Conservation (phyloP, 148 eudicot species). For the Mesembryanthemum crystallinum region DNA sequence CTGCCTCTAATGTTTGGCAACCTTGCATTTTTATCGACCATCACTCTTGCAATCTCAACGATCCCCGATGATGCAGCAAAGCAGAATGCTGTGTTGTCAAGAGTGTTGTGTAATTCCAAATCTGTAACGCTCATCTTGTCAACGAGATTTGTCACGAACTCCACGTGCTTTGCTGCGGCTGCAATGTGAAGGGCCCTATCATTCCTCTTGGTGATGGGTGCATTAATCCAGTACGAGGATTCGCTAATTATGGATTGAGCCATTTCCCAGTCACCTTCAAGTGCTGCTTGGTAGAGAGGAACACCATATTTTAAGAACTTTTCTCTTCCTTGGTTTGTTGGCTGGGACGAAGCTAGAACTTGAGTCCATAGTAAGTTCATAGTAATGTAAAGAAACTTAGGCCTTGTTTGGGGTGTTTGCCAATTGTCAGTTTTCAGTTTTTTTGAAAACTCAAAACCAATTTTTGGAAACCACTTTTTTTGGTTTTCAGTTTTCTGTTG, state of each 20-base stretch:
- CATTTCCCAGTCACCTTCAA: constrained; percentile 26
- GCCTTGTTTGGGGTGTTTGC: too few species aligned
- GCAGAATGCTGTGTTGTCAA: constrained; percentile 26
- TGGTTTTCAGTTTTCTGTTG: too few species aligned
- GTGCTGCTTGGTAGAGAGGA: constrained; percentile 29
- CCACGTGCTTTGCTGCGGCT: constrained; percentile 4
- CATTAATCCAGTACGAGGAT: constrained; percentile 11
- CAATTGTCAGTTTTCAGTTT: too few species aligned
- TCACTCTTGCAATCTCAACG: constrained; percentile 24
- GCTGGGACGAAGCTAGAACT: not conserved
- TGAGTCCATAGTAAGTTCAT: not conserved
- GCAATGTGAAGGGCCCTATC: constrained; percentile 32
- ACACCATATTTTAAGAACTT: constrained; percentile 22
- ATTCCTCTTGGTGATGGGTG: constrained; percentile 13
- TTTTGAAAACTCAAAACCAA: too few species aligned
- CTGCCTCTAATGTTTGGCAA: constrained; percentile 27
- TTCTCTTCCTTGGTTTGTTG: constrained; percentile 3
- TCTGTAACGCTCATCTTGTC: not conserved
- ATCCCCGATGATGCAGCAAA: constrained; percentile 21
- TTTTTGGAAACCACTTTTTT: too few species aligned
- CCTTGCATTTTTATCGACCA: constrained; percentile 16
- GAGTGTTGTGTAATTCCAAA: constrained; percentile 3
- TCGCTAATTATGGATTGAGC: constrained; percentile 13
- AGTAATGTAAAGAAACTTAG: too few species aligned
- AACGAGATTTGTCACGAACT: constrained; percentile 18